A percentile compares a stretch with the other conserved stretches of the same genome.
These are phyloP conservation scores for Gentiana dahurica DNA, from an alignment of 257 asterid genomes.

Conservation along the genomic window DNA sequence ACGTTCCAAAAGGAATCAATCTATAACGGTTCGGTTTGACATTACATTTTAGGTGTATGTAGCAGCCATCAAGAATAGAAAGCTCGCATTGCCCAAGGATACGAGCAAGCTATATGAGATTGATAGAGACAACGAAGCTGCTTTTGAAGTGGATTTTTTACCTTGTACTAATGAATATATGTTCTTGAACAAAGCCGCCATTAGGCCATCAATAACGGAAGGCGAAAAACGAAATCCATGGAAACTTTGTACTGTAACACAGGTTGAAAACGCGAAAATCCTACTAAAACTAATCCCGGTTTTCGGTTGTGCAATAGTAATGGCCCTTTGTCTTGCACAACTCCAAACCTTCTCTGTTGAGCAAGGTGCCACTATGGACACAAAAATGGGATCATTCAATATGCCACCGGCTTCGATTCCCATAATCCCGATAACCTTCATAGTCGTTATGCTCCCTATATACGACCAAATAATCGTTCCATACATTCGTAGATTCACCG, in stretches of 20 bases:
- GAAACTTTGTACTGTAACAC: conserved; percentile 68
- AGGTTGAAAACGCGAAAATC: conserved; percentile 76
- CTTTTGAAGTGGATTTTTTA: conserved; percentile 28
- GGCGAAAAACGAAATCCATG: conserved; percentile 28
- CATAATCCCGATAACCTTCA: conserved; percentile 42
- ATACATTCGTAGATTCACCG: conserved; percentile 36
- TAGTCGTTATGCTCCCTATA: conserved; percentile 40
- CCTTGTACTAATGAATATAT: conserved; percentile 44
- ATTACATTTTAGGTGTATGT: conserved; percentile 37
- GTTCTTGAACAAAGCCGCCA: conserved; percentile 67
- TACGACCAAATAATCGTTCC: conserved; percentile 58
- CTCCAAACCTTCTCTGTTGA: conserved; percentile 70
- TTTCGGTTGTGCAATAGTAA: conserved; percentile 59
- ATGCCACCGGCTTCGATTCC: conserved; percentile 69
- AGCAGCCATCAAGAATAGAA: conserved; percentile 50
- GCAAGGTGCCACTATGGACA: conserved; percentile 69
- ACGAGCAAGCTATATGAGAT: conserved; percentile 37
- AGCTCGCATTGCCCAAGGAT: conserved; percentile 42
- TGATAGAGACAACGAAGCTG: conserved; percentile 32
- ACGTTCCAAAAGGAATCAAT: neutral
- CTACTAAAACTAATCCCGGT: conserved; percentile 47
- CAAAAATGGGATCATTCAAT: conserved; percentile 33
- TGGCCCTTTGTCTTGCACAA: conserved; percentile 77
- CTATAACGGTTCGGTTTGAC: neutral
- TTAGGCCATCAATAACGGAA: conserved; percentile 19